Evolutionary conservation across 2,329 filamentous ascomycete species (phyloP).

Genomic region (Purpureocillium takamizusanense): DNA sequence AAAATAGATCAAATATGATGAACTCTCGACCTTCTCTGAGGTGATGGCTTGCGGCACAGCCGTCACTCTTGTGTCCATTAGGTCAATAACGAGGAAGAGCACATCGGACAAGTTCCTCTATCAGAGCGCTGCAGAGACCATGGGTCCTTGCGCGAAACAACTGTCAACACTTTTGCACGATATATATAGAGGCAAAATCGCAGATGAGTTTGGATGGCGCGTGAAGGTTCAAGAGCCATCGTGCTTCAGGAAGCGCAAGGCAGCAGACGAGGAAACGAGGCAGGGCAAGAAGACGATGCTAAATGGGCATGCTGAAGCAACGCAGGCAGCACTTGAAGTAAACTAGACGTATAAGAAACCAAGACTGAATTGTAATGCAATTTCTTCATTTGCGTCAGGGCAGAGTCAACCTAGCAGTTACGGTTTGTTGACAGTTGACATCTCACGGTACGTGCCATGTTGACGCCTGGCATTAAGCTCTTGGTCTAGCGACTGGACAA

Average conservation of each 20-base stretch:
- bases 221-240: neutral
- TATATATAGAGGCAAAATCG: neutral
- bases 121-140: neutral
- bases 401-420: too few species aligned
- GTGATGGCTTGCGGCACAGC: slow-evolving; percentile 2
- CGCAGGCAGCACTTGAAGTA: too few species aligned
- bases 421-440: too few species aligned
- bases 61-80: neutral
- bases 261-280: too few species aligned
- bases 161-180: neutral
- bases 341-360: too few species aligned
- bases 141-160: neutral
- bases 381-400: too few species aligned
- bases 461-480: too few species aligned
- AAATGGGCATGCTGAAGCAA: too few species aligned
- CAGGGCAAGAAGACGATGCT: too few species aligned
- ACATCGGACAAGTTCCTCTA: slow-evolving; percentile 1
- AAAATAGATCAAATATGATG: neutral
- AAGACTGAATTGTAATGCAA: too few species aligned
- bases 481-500: too few species aligned
- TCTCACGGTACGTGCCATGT: too few species aligned
- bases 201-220: neutral
- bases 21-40: slow-evolving; percentile 1
- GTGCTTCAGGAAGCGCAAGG: neutral
- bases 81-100: slow-evolving; percentile 1